Evolutionary conservation across 768 basidiomycete genomes (phyloP).

Genomic region (Tremella yokohamensis): DNA sequence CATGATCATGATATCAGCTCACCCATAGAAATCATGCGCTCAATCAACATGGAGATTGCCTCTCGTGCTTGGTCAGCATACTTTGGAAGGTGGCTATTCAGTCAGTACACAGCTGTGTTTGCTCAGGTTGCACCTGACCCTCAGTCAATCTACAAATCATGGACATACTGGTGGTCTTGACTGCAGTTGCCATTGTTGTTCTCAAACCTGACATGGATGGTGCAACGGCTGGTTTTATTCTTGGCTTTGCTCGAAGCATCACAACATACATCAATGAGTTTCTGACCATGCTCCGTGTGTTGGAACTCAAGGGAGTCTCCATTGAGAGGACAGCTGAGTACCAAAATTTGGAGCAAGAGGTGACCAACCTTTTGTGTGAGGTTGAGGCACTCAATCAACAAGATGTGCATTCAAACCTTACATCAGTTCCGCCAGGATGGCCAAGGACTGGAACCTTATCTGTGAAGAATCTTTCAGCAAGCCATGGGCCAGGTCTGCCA

Average conservation of each 20-base stretch:
- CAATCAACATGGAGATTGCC: slow-evolving; percentile 23
- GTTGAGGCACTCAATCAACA: too few species aligned
- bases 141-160: slow-evolving; percentile 21
- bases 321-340: slow-evolving; percentile 39
- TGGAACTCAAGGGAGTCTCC: slow-evolving; percentile 29
- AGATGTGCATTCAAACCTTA: too few species aligned
- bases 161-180: slow-evolving; percentile 21
- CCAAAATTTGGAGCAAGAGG: slow-evolving; percentile 30
- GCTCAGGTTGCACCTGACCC: background rate
- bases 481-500: background rate
- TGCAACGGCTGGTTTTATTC: slow-evolving; percentile 30
- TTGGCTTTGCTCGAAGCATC: slow-evolving; percentile 29
- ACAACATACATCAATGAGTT: slow-evolving; percentile 20
- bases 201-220: slow-evolving; percentile 18
- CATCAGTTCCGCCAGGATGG: background rate
- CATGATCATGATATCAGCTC: too few species aligned
- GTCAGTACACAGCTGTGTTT: slow-evolving; percentile 13
- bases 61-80: slow-evolving; percentile 13
- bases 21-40: slow-evolving; percentile 1
- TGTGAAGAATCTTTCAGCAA: background rate
- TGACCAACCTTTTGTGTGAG: too few species aligned
- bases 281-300: slow-evolving; percentile 15
- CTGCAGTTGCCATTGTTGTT: slow-evolving; percentile 21
- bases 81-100: slow-evolving; percentile 23
- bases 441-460: background rate